Evolutionary conservation across 164 flowering plant species (phyloP).

Genomic region (Berberis vulgaris): DNA sequence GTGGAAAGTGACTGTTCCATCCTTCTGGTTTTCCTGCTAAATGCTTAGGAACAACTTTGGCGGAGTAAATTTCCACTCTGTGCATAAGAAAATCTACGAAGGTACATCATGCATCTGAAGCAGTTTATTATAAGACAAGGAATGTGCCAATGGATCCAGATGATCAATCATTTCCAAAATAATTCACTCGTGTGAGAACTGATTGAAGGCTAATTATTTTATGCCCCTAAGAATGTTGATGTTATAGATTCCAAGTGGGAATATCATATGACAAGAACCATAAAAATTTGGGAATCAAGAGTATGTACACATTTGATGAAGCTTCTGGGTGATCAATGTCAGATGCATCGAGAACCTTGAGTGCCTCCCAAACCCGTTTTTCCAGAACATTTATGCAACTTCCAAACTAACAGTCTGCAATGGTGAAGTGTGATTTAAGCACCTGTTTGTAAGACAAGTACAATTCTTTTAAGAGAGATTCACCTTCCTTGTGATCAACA

Average conservation of each 20-base stretch:
- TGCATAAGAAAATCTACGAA: neutral
- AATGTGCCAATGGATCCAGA: neutral
- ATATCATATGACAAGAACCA: neutral
- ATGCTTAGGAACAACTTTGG: conserved; percentile 33
- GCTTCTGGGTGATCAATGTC: conserved; percentile 40
- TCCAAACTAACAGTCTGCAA: neutral
- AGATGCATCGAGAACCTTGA: conserved; percentile 54
- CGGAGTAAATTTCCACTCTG: conserved; percentile 53
- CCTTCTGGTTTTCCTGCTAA: conserved; percentile 54
- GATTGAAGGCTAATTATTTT: no score
- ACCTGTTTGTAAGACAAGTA: conserved; percentile 41
- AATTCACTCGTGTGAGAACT: no score
- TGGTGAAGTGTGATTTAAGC: neutral
- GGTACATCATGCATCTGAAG: neutral
- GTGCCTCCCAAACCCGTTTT: conserved; percentile 50
- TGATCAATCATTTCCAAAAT: neutral
- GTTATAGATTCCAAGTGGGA: neutral
- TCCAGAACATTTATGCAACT: neutral
- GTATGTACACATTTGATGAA: conserved; percentile 32
- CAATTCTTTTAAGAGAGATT: conserved; percentile 26
- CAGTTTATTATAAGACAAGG: neutral
- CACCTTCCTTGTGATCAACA: conserved; percentile 21
- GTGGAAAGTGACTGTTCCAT: conserved; percentile 36
- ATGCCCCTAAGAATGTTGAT: neutral
- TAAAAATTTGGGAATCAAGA: neutral